A percentile compares a stretch with the other conserved stretches of the same genome.
Evolutionary conservation across 2,329 filamentous ascomycete genomes (phyloP).

Genomic region (Apiospora aurea): DNA sequence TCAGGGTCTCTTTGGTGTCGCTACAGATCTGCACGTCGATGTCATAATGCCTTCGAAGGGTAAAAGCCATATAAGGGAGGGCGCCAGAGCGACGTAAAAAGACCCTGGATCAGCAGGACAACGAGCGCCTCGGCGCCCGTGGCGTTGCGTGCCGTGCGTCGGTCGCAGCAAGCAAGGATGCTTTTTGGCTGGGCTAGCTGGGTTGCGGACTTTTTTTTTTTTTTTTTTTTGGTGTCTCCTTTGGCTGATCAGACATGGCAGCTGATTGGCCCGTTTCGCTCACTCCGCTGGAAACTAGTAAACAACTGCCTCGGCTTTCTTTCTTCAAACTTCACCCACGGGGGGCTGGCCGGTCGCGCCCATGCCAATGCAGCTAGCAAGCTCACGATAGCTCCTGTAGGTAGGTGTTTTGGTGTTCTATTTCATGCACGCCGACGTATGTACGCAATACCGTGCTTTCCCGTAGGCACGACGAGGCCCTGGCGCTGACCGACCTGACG

Average conservation of each 20-base stretch:
- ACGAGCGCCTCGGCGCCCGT: neutral
- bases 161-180: neutral
- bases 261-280: neutral
- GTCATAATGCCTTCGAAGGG: constrained; percentile 7
- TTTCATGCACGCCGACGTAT: neutral
- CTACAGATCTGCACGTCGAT: constrained; percentile 15
- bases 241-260: neutral
- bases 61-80: neutral
- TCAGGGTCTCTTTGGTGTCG: constrained; percentile 1
- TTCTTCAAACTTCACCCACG: neutral
- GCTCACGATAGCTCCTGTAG: too few species aligned
- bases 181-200: neutral
- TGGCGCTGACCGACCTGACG: neutral
- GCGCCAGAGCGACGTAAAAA: neutral
- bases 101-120: constrained; percentile 15
- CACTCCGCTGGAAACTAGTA: neutral
- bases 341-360: too few species aligned
- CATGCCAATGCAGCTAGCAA: neutral
- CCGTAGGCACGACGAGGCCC: neutral
- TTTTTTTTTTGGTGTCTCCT: neutral
- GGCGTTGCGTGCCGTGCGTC: neutral
- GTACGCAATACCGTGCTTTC: neutral
- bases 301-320: neutral
- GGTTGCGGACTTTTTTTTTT: neutral
- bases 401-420: neutral